A percentile compares a stretch with the other conserved stretches of the same genome.
These are phyloP conservation scores for Dalechampia spathulata DNA, from an alignment of 441 rosid species.

Conservation along the genomic window DNA sequence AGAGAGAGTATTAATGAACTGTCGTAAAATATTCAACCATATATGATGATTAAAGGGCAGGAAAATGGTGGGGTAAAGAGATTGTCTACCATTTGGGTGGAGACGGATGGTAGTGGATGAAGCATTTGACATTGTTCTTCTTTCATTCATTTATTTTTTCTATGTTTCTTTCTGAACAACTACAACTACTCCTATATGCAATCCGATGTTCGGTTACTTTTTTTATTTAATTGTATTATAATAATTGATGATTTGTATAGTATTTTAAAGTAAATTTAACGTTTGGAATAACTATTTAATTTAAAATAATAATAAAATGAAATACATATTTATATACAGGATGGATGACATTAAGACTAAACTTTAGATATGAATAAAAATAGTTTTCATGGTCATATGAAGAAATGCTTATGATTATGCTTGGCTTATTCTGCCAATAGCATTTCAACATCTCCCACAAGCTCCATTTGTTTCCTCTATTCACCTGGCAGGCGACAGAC, in stretches of 20 bases:
- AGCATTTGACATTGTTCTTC: constrained; percentile 22
- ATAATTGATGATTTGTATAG: too few species aligned
- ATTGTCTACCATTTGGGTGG: constrained; percentile 20
- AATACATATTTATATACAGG: too few species aligned
- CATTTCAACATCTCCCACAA: neutral
- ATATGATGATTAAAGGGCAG: constrained; percentile 5
- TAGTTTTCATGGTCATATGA: too few species aligned
- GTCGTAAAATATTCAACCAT: constrained; percentile 1
- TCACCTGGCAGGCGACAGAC: neutral
- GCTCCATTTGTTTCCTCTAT: neutral
- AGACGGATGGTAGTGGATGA: constrained; percentile 25
- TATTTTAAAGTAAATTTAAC: too few species aligned
- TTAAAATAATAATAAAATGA: too few species aligned
- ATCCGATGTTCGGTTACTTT: too few species aligned
- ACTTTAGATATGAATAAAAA: too few species aligned
- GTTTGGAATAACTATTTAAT: too few species aligned
- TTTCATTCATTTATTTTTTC: constrained; percentile 7
- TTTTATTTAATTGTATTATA: too few species aligned
- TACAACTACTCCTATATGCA: too few species aligned
- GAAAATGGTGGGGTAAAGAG: constrained; percentile 21
- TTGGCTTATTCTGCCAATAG: neutral
- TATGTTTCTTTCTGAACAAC: too few species aligned
- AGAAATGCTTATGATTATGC: neutral
- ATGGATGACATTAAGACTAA: too few species aligned
- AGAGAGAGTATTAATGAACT: constrained; percentile 14